These are phyloP conservation scores for Chrysosporium queenslandicum DNA, from an alignment of 2,329 filamentous ascomycete genomes.

Conservation along the genomic window DNA sequence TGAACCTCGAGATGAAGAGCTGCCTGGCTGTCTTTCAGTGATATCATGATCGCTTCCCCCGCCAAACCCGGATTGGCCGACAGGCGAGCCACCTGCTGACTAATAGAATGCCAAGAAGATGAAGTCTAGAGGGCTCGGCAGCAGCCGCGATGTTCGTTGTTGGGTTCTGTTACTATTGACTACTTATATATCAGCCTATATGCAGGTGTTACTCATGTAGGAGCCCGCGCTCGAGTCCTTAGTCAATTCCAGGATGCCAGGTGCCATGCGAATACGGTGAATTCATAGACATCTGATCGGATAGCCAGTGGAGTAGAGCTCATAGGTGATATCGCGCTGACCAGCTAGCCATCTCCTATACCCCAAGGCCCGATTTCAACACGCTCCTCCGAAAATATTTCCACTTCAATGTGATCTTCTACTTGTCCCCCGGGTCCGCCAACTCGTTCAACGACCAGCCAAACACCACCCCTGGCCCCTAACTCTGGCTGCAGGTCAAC, in stretches of 20 bases:
- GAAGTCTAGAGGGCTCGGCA: too few species aligned
- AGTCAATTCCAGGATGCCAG: too few species aligned
- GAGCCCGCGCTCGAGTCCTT: too few species aligned
- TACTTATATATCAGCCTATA: too few species aligned
- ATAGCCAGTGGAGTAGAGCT: neutral
- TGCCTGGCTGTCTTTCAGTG: neutral
- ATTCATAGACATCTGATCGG: too few species aligned
- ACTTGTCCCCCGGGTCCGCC: conserved; percentile 49
- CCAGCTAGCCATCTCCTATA: conserved; percentile 20
- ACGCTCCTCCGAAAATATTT: conserved; percentile 35
- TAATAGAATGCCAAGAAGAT: too few species aligned
- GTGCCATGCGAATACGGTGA: too few species aligned
- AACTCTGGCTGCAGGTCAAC: conserved; percentile 62
- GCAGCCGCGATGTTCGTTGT: too few species aligned
- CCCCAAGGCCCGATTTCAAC: conserved; percentile 37
- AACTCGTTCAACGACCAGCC: conserved; percentile 73
- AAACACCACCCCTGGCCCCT: conserved; percentile 50
- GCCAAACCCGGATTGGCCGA: neutral
- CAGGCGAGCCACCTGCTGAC: neutral
- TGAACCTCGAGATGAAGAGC: too few species aligned
- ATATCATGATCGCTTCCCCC: conserved; percentile 9
- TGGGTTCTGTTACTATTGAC: too few species aligned
- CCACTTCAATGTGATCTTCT: conserved; percentile 36
- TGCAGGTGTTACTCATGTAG: too few species aligned
- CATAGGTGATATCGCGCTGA: neutral